Evolutionary conservation across 352 stramenopile species (phyloP).

Genomic region (Globisporangium iwayamae): DNA sequence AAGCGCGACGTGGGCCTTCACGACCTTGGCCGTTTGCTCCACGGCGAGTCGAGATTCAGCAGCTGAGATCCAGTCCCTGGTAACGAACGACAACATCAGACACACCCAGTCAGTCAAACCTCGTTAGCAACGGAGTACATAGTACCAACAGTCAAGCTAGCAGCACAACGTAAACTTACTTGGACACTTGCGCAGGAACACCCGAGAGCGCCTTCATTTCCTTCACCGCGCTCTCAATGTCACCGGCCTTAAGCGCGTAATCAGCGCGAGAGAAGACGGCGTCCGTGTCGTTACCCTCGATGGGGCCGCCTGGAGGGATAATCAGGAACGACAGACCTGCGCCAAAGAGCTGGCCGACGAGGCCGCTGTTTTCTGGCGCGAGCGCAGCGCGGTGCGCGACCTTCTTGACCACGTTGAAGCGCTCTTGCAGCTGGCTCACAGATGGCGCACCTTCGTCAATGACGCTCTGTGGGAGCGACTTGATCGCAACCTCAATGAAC

Average conservation of each 20-base stretch:
- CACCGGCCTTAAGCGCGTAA: constrained; percentile 76
- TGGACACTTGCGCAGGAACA: constrained; percentile 59
- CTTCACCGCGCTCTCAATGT: constrained; percentile 65
- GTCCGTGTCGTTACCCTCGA: constrained; percentile 69
- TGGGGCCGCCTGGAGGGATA: constrained; percentile 71
- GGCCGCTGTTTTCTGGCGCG: constrained; percentile 62
- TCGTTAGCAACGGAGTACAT: too few relatives aligned
- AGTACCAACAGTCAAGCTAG: too few relatives aligned
- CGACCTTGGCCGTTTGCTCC: constrained; percentile 78
- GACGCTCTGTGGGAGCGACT: constrained; percentile 54
- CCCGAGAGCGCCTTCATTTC: constrained; percentile 72
- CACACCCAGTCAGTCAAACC: not conserved
- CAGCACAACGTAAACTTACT: constrained; percentile 25
- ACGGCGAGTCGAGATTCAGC: constrained; percentile 72
- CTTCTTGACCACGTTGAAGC: constrained; percentile 78
- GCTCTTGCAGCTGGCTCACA: constrained; percentile 75
- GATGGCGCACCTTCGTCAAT: constrained; percentile 69
- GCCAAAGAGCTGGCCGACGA: constrained; percentile 72
- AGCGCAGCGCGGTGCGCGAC: constrained; percentile 64
- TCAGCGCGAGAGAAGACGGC: constrained; percentile 78
- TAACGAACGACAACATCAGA: not conserved
- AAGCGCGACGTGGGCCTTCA: constrained; percentile 80
- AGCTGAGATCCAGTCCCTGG: constrained; percentile 66
- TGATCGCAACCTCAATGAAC: constrained; percentile 67
- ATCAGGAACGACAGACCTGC: constrained; percentile 67